Conservation (phyloP, 2,329 filamentous ascomycete species). For the Blastomyces emzantsi region DNA sequence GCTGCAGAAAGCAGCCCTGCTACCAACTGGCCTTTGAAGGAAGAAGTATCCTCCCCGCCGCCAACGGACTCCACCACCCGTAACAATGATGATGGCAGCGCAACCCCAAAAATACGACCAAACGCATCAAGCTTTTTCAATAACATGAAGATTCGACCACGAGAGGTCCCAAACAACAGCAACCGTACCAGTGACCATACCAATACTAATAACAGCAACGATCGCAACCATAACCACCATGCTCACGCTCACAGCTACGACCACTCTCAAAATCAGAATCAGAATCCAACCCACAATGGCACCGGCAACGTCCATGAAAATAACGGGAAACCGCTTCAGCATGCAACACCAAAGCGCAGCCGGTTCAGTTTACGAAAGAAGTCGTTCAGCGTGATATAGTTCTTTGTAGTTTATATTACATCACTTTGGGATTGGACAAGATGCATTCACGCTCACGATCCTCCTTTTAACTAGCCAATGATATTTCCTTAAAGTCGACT, state of each 20-base stretch:
- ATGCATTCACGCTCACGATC: not conserved
- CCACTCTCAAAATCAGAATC: not conserved
- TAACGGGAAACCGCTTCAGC: conserved; percentile 3
- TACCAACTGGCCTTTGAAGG: conserved; percentile 1
- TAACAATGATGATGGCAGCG: not conserved
- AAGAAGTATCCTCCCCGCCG: not conserved
- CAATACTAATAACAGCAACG: not conserved
- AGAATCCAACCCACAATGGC: not conserved
- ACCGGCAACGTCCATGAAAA: not conserved
- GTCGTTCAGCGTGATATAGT: conserved; percentile 33
- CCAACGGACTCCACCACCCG: conserved; percentile 3
- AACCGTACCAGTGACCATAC: not conserved
- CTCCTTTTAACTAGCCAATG: not conserved
- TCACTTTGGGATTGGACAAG: not conserved
- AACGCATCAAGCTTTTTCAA: not conserved
- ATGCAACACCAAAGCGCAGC: conserved; percentile 25
- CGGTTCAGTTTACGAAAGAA: conserved; percentile 39
- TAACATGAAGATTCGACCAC: conserved; percentile 3
- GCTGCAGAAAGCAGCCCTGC: not conserved
- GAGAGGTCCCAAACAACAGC: not conserved
- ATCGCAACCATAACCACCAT: not conserved
- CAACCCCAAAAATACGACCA: not conserved
- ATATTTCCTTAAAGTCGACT: not conserved
- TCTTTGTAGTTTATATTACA: not conserved
- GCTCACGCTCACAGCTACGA: not conserved